Evolutionary conservation across 2,329 filamentous ascomycete species (phyloP).

Genomic region (Claviceps sp.): DNA sequence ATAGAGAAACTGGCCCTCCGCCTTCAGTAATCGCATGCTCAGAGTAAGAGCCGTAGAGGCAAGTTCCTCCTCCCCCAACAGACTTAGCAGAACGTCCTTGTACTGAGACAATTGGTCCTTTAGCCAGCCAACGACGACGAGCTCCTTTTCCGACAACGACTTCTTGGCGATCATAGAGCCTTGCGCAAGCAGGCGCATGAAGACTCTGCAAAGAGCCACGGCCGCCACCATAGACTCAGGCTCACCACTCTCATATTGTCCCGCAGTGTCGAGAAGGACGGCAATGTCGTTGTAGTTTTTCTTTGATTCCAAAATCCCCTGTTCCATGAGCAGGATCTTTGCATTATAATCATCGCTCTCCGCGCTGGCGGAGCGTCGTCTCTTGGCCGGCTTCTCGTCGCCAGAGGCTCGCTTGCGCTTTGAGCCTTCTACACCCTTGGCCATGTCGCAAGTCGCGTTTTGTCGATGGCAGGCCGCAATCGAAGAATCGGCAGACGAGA

Average conservation of each 20-base stretch:
- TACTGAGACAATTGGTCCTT: conserved; percentile 62
- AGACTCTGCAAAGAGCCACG: conserved; percentile 75
- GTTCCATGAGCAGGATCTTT: conserved; percentile 62
- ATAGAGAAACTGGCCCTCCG: conserved; percentile 52
- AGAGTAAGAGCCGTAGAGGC: conserved; percentile 62
- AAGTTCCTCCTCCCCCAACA: conserved; percentile 49
- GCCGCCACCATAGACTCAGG: conserved; percentile 52
- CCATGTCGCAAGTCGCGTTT: conserved; percentile 13
- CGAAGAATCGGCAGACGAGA: background rate
- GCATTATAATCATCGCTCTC: conserved; percentile 42
- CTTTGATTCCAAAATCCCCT: conserved; percentile 69
- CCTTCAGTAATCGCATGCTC: conserved; percentile 72
- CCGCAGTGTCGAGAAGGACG: conserved; percentile 47
- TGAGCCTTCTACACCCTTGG: conserved; percentile 11
- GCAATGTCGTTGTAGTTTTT: conserved; percentile 89
- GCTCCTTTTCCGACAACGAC: conserved; percentile 57
- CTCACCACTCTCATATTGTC: conserved; percentile 31
- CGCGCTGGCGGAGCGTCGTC: conserved; percentile 32
- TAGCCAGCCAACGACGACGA: conserved; percentile 64
- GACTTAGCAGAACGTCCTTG: conserved; percentile 43
- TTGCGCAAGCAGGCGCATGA: conserved; percentile 64
- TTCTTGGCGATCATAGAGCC: conserved; percentile 56
- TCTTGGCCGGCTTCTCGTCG: conserved; percentile 35
- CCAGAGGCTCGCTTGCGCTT: conserved; percentile 40
- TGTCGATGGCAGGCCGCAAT: background rate